Evolutionary conservation across 2,329 filamentous ascomycete species (phyloP).

Genomic region (Fusarium illudens): DNA sequence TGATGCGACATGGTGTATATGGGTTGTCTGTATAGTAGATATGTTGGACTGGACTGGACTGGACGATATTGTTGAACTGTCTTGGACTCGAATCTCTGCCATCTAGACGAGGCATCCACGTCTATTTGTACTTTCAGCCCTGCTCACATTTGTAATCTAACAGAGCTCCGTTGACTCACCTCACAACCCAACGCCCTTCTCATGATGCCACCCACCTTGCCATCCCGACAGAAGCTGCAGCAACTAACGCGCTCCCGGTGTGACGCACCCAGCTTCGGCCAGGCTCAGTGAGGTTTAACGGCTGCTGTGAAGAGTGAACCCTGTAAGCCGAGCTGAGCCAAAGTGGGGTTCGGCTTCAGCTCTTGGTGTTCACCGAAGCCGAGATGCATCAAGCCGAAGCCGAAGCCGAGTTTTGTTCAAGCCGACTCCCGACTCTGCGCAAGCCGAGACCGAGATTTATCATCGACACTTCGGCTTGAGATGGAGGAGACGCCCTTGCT

Average conservation of each 20-base stretch:
- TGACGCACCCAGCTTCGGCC: constrained; percentile 32
- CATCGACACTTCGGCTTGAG: constrained; percentile 10
- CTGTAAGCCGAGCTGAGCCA: constrained; percentile 30
- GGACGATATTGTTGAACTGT: constrained; percentile 3
- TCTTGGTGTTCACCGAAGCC: constrained; percentile 2
- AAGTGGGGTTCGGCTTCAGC: constrained; percentile 18
- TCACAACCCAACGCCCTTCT: constrained; percentile 14
- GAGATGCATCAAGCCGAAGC: constrained; percentile 10
- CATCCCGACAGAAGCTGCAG: background rate
- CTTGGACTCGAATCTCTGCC: constrained; percentile 1
- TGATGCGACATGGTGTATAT: constrained; percentile 31
- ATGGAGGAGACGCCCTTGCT: constrained; percentile 34
- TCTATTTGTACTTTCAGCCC: constrained; percentile 31
- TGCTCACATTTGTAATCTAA: constrained; percentile 1
- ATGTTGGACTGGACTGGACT: background rate
- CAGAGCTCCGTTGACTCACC: constrained; percentile 32
- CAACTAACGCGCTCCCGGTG: constrained; percentile 12
- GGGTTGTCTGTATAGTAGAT: background rate
- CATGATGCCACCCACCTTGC: constrained; percentile 13
- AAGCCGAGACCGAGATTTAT: constrained; percentile 23
- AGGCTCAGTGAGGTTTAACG: background rate
- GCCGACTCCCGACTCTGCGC: background rate
- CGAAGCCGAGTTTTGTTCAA: constrained; percentile 17
- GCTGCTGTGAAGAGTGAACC: background rate
- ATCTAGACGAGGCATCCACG: background rate